These are phyloP conservation scores for Pichia membranifaciens DNA, from an alignment of 805 yeast genomes.

Conservation along the genomic window DNA sequence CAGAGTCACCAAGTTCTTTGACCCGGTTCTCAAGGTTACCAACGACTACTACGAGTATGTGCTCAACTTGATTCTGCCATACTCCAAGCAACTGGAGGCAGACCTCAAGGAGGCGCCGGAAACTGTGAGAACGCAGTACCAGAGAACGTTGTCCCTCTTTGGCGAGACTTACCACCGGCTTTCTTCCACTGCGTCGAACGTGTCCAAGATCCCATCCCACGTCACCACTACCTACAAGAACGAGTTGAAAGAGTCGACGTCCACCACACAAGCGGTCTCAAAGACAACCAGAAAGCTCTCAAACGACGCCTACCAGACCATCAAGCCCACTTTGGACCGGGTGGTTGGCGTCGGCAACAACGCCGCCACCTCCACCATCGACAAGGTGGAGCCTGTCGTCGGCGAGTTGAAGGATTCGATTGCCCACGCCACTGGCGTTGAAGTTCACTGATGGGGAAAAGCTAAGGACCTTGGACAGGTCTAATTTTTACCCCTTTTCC, in stretches of 20 bases:
- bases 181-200: slow-evolving; percentile 24
- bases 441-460: slow-evolving; percentile 28
- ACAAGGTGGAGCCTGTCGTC: not conserved
- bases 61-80: slow-evolving; percentile 26
- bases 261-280: slow-evolving; percentile 31
- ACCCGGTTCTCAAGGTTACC: slow-evolving; percentile 25
- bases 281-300: slow-evolving; percentile 34
- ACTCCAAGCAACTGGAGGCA: slow-evolving; percentile 4
- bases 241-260: slow-evolving; percentile 25
- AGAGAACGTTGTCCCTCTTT: slow-evolving; percentile 23
- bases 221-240: slow-evolving; percentile 27
- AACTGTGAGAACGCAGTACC: slow-evolving; percentile 21
- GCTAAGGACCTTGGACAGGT: too few relatives aligned
- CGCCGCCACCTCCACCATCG: not conserved
- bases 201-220: slow-evolving; percentile 27
- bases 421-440: slow-evolving; percentile 15
- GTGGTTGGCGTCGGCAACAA: slow-evolving; percentile 14
- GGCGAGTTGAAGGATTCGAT: not conserved
- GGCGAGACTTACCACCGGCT: slow-evolving; percentile 26
- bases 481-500: too few relatives aligned
- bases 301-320: slow-evolving; percentile 29
- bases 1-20: slow-evolving; percentile 10
- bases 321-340: slow-evolving; percentile 31
- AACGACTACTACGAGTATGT: slow-evolving; percentile 29
- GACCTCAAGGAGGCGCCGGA: slow-evolving; percentile 11